Percentiles rank a stretch among this genome's conserved stretches.
Conservation (phyloP, 768 basidiomycete species). For the Auriscalpium orientale region DNA sequence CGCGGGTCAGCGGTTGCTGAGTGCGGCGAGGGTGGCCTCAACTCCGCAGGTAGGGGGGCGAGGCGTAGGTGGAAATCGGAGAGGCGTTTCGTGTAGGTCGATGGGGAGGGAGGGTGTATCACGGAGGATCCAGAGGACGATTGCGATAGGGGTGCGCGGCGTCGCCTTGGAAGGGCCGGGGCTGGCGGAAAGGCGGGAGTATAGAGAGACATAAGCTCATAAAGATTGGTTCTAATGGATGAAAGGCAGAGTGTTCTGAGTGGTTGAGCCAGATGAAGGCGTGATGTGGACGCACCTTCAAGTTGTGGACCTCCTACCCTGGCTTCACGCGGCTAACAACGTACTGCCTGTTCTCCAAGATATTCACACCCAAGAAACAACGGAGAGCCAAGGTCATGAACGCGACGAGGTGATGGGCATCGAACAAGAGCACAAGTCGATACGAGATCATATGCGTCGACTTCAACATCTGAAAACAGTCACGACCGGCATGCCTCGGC, state of each 20-base stretch:
- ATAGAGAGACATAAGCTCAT: conserved; percentile 25
- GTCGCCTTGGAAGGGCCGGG: not conserved
- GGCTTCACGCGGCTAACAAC: too few species aligned
- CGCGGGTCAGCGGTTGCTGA: not conserved
- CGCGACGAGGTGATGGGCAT: too few species aligned
- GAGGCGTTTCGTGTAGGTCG: not conserved
- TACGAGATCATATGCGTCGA: too few species aligned
- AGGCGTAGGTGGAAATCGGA: conserved; percentile 3
- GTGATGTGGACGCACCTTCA: not conserved
- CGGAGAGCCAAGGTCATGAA: too few species aligned
- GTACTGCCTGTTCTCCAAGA: too few species aligned
- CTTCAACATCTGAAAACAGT: too few species aligned
- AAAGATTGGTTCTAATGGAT: not conserved
- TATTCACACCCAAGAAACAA: too few species aligned
- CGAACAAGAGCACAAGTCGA: too few species aligned
- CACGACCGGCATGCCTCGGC: too few species aligned
- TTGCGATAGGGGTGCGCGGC: not conserved
- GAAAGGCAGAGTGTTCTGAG: not conserved
- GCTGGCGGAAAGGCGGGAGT: conserved; percentile 25
- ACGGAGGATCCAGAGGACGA: not conserved
- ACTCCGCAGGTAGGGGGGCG: conserved; percentile 2
- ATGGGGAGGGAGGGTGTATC: not conserved
- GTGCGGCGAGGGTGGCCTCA: not conserved
- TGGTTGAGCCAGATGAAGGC: not conserved
- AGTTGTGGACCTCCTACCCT: not conserved